A percentile compares a stretch with the other conserved stretches of the same genome.
These are phyloP conservation scores for Leucocoprinus birnbaumii DNA, from an alignment of 768 basidiomycete genomes.

Conservation along the genomic window DNA sequence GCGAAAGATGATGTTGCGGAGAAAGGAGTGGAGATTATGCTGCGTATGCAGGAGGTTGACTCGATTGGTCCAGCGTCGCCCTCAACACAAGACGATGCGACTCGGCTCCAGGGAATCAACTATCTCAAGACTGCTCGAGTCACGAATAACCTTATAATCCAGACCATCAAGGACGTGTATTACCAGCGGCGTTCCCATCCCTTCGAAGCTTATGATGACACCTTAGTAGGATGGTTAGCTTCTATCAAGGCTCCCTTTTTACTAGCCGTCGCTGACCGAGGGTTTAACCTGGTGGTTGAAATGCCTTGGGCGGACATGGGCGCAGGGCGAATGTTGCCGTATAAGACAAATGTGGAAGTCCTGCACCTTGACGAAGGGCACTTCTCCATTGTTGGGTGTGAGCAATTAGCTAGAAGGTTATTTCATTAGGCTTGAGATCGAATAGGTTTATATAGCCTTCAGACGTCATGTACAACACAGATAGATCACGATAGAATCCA, in stretches of 20 bases:
- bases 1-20: not conserved
- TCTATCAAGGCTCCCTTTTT: not conserved
- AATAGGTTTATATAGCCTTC: no score
- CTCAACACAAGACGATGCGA: not conserved
- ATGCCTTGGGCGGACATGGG: slow-evolving; percentile 1
- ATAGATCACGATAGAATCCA: no score
- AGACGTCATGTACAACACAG: no score
- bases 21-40: slow-evolving; percentile 1
- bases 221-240: not conserved
- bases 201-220: not conserved
- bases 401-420: not conserved
- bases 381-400: not conserved
- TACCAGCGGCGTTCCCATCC: not conserved
- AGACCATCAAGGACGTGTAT: not conserved
- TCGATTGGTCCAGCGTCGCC: not conserved
- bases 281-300: not conserved
- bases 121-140: not conserved
- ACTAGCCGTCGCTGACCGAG: not conserved
- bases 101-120: not conserved
- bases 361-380: slow-evolving; percentile 1
- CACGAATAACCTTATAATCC: not conserved
- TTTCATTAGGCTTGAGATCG: not conserved
- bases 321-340: not conserved
- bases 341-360: not conserved
- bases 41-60: slow-evolving; percentile 2